Evolutionary conservation across 2,329 filamentous ascomycete species (phyloP).

Genomic region (Diplodia mutila): DNA sequence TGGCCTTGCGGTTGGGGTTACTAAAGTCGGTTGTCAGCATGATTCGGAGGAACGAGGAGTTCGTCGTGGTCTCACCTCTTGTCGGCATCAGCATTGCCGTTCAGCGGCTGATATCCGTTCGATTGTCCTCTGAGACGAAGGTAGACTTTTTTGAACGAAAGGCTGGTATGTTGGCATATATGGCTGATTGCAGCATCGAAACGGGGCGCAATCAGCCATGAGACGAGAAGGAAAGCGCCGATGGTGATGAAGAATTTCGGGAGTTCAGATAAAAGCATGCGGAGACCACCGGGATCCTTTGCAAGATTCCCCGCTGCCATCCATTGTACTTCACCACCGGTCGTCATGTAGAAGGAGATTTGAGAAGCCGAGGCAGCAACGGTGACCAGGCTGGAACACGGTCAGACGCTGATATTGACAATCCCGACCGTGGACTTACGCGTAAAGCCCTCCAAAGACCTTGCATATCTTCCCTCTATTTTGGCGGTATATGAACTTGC

Average conservation of each 20-base stretch:
- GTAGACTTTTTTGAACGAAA: conserved; percentile 26
- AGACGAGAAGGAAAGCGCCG: conserved; percentile 33
- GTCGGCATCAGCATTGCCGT: neutral
- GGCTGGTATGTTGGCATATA: conserved; percentile 26
- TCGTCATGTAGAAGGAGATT: conserved; percentile 47
- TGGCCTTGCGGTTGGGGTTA: neutral
- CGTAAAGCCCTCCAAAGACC: conserved; percentile 33
- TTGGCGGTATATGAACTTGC: conserved; percentile 36
- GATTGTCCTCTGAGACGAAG: neutral
- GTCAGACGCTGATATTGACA: neutral
- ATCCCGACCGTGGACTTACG: conserved; percentile 31
- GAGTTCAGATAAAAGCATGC: conserved; percentile 42
- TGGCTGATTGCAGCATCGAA: conserved; percentile 34
- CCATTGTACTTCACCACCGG: conserved; percentile 47
- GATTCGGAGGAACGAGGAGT: neutral
- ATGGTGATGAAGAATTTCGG: conserved; percentile 35
- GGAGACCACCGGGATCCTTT: conserved; percentile 43
- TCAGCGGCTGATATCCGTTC: neutral
- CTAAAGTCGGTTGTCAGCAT: neutral
- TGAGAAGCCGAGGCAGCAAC: conserved; percentile 41
- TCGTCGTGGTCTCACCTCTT: neutral
- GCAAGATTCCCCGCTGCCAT: conserved; percentile 41
- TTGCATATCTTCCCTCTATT: conserved; percentile 26
- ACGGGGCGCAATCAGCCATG: conserved; percentile 38
- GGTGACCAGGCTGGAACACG: conserved; percentile 34